Conservation (phyloP, 179 eudicot species). For the Beta corolliflora region DNA sequence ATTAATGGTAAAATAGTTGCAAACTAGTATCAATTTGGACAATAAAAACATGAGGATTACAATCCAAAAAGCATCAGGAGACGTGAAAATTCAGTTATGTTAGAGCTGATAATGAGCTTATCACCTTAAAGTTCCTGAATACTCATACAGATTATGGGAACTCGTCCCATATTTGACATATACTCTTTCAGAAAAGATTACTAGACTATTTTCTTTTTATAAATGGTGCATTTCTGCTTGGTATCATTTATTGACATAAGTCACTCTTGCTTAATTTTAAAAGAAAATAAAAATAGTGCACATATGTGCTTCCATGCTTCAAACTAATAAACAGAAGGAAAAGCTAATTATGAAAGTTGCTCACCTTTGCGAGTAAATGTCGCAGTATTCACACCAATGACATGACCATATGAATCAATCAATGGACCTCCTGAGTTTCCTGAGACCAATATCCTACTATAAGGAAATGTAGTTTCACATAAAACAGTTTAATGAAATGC, state of each 20-base stretch:
- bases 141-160: neutral
- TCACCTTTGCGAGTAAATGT: constrained; percentile 93
- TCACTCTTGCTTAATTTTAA: neutral
- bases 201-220: neutral
- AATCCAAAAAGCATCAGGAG: neutral
- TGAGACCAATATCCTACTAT: constrained; percentile 28
- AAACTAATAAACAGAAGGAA: neutral
- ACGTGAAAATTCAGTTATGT: neutral
- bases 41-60: neutral
- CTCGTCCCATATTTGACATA: neutral
- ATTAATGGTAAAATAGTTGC: constrained; percentile 7
- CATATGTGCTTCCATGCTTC: neutral
- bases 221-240: no score
- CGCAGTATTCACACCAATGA: constrained; percentile 90
- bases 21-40: neutral
- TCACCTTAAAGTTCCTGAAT: neutral
- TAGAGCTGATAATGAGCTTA: neutral
- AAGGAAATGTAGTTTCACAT: neutral
- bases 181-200: neutral
- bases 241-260: neutral
- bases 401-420: constrained; percentile 84
- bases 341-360: neutral
- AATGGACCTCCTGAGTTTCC: constrained; percentile 97
- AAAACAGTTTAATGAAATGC: neutral
- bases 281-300: neutral